Conservation (phyloP, 108 stramenopile genomes). For the Nannochloropsis granulata region DNA sequence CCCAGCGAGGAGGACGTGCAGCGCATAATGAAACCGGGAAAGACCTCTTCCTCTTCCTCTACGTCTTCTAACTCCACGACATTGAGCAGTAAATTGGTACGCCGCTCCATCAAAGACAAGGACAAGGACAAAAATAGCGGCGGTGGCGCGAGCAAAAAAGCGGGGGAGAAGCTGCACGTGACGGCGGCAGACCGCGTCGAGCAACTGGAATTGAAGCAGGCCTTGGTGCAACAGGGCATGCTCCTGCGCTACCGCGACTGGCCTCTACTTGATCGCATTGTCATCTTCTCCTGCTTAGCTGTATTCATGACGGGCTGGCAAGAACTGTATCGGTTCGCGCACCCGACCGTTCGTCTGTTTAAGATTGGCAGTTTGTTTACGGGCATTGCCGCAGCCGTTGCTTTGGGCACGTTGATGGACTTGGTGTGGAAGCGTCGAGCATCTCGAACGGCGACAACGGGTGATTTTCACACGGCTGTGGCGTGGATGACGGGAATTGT, state of each 20-base stretch:
- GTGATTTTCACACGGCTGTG: neutral
- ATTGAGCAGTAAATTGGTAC: neutral
- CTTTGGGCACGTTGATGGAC: neutral
- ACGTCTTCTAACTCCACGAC: too few relatives aligned
- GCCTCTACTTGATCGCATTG: neutral
- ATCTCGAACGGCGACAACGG: neutral
- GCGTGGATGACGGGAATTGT: neutral
- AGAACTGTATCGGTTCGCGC: neutral
- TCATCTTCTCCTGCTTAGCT: neutral
- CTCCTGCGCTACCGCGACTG: neutral
- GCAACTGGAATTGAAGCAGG: neutral
- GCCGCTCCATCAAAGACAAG: neutral
- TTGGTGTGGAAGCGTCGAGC: neutral
- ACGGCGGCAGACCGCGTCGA: neutral
- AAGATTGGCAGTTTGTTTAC: neutral
- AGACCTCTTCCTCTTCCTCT: neutral
- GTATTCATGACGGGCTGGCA: neutral
- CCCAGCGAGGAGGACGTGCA: neutral
- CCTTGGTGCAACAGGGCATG: neutral
- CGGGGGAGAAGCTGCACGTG: neutral
- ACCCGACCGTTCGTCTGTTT: neutral
- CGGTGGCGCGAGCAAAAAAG: too few relatives aligned
- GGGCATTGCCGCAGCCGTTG: neutral
- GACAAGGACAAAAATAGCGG: neutral
- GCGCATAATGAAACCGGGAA: neutral